A percentile compares a stretch with the other conserved stretches of the same genome.
phyloP scores from a whole-genome alignment of 805 yeast species.

The Suhomyces kilbournensis region DNA sequence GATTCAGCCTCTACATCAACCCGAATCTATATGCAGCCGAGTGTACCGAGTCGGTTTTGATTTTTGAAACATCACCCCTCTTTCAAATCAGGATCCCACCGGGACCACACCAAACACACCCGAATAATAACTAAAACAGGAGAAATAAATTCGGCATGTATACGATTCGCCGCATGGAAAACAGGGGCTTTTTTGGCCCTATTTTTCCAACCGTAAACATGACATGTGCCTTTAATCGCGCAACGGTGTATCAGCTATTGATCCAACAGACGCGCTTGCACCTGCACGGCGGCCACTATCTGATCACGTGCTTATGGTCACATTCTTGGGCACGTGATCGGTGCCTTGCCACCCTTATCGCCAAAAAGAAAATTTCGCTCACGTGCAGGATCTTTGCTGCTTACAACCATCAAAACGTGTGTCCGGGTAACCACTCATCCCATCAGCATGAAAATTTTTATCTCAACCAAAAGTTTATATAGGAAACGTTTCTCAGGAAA shows the following conservation, averaged over 20 bases:
- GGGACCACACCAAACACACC: not conserved
- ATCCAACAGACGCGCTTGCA: not conserved
- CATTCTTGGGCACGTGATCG: not conserved
- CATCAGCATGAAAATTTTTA: constrained; percentile 6
- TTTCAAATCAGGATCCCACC: not conserved
- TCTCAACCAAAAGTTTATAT: constrained; percentile 2
- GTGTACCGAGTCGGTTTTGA: not conserved
- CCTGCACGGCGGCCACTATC: not conserved
- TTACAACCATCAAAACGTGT: constrained; percentile 2
- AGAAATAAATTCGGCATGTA: not conserved
- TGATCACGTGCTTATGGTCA: not conserved
- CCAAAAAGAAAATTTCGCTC: not conserved
- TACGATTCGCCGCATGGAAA: not conserved
- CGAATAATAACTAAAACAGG: not conserved
- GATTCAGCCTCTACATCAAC: not conserved
- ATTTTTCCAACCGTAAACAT: not conserved
- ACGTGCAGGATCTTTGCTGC: not conserved
- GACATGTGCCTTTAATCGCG: not conserved
- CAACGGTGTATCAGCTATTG: not conserved
- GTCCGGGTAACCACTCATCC: constrained; percentile 9
- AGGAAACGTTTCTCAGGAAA: constrained; percentile 4
- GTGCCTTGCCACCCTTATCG: not conserved
- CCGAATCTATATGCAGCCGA: not conserved
- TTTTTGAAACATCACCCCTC: not conserved
- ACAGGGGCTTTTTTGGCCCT: not conserved